Percentiles rank a stretch among this genome's conserved stretches.
Conservation (phyloP, 345 rosid genomes). For the Ailanthus altissimus region DNA sequence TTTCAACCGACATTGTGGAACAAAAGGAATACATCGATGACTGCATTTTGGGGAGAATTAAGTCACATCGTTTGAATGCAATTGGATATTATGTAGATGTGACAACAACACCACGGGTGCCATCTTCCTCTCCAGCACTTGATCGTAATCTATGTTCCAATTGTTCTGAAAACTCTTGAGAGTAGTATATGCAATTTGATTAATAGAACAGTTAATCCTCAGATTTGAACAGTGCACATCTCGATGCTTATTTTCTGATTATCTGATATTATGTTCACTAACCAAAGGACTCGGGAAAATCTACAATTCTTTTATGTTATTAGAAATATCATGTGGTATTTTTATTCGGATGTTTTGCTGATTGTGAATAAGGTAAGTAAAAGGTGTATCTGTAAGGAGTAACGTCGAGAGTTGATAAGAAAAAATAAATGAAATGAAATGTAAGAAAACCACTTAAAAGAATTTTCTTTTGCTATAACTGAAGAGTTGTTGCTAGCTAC, state of each 20-base stretch:
- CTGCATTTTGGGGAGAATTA: background rate
- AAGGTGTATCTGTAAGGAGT: background rate
- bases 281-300: background rate
- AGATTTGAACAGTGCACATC: background rate
- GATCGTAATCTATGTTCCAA: too few relatives aligned
- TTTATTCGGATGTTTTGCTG: background rate
- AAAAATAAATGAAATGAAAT: background rate
- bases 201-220: background rate
- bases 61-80: background rate
- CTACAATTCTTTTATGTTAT: background rate
- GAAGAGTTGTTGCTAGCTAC: slow-evolving; percentile 16
- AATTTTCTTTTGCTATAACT: slow-evolving; percentile 5
- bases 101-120: background rate
- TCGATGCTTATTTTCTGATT: too few relatives aligned
- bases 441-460: background rate
- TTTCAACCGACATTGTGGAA: background rate
- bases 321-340: background rate
- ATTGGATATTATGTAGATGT: background rate
- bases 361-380: background rate
- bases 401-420: background rate
- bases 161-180: background rate
- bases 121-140: background rate
- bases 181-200: background rate
- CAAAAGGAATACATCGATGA: background rate
- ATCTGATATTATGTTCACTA: too few relatives aligned